Evolutionary conservation across 2,329 filamentous ascomycete species (phyloP).

Genomic region (Trichoderma hamatum): DNA sequence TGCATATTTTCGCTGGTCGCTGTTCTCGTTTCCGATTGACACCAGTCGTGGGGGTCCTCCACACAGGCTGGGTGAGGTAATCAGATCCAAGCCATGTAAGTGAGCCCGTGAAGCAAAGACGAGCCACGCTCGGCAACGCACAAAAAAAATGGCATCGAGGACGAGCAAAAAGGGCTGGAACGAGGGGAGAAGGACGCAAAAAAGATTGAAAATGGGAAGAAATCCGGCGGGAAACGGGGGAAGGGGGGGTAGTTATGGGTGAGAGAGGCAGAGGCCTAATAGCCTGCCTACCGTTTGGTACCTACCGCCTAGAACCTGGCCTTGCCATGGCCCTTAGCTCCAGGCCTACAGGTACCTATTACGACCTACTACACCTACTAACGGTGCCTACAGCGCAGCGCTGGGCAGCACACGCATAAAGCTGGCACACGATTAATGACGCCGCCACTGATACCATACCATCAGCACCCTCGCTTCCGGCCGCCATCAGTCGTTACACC

Average conservation of each 20-base stretch:
- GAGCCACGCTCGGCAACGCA: conserved; percentile 27
- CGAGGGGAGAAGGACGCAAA: conserved; percentile 30
- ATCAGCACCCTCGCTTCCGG: conserved; percentile 12
- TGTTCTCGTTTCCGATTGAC: conserved; percentile 3
- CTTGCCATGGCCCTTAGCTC: conserved; percentile 11
- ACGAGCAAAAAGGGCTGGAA: conserved; percentile 9
- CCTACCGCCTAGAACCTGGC: conserved; percentile 15
- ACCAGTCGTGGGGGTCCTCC: conserved; percentile 20
- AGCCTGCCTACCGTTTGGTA: conserved; percentile 26
- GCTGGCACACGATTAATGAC: conserved; percentile 26
- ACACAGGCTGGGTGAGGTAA: conserved; percentile 24
- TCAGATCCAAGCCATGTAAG: conserved; percentile 26
- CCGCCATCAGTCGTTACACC: conserved; percentile 5
- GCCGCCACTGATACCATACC: conserved; percentile 12
- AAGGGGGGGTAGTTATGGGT: conserved; percentile 44
- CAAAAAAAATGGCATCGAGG: conserved; percentile 27
- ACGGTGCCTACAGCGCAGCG: conserved; percentile 5
- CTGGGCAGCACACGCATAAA: conserved; percentile 9
- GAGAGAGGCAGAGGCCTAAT: conserved; percentile 32
- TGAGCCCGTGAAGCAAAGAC: conserved; percentile 19
- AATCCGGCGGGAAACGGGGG: conserved; percentile 40
- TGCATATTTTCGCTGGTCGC: conserved; percentile 9
- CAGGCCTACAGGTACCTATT: conserved; percentile 7
- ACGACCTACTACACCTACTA: not conserved
- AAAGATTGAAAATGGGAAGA: conserved; percentile 35